These are phyloP conservation scores for Clathrospora elynae DNA, from an alignment of 2,329 filamentous ascomycete species.

Conservation along the genomic window DNA sequence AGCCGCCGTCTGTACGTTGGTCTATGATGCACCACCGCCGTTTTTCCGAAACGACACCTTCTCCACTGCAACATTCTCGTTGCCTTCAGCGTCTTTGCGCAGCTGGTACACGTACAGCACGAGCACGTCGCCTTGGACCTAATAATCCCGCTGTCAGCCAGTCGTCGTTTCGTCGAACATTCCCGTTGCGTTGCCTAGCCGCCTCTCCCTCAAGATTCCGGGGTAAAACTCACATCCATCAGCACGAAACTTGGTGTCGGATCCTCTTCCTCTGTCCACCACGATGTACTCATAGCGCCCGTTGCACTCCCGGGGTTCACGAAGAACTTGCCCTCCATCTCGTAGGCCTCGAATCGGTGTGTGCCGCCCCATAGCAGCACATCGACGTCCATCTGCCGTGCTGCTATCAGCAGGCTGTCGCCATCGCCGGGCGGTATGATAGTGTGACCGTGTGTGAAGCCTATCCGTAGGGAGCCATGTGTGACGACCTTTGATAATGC, in stretches of 20 bases:
- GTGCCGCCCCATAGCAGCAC: slow-evolving; percentile 72
- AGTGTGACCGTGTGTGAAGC: slow-evolving; percentile 73
- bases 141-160: slow-evolving; percentile 26
- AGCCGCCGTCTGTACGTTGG: slow-evolving; percentile 9
- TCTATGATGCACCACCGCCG: slow-evolving; percentile 47
- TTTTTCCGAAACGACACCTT: slow-evolving; percentile 62
- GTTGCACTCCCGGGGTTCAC: slow-evolving; percentile 72
- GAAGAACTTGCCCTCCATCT: slow-evolving; percentile 74
- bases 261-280: slow-evolving; percentile 64
- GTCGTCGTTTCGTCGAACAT: not conserved
- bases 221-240: slow-evolving; percentile 80
- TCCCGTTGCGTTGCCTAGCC: slow-evolving; percentile 1
- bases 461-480: slow-evolving; percentile 70
- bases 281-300: slow-evolving; percentile 66
- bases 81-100: slow-evolving; percentile 58
- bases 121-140: slow-evolving; percentile 95
- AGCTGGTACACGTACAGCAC: slow-evolving; percentile 88
- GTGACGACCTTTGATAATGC: slow-evolving; percentile 71
- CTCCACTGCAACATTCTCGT: slow-evolving; percentile 60
- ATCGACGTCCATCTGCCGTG: slow-evolving; percentile 73
- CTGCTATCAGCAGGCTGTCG: slow-evolving; percentile 69
- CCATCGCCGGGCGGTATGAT: slow-evolving; percentile 71
- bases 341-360: slow-evolving; percentile 72
- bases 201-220: not conserved
- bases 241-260: slow-evolving; percentile 90